Percentiles rank a stretch among this genome's conserved stretches.
Conservation (phyloP, 208 protist genomes). For the Porcisia hertigi region DNA sequence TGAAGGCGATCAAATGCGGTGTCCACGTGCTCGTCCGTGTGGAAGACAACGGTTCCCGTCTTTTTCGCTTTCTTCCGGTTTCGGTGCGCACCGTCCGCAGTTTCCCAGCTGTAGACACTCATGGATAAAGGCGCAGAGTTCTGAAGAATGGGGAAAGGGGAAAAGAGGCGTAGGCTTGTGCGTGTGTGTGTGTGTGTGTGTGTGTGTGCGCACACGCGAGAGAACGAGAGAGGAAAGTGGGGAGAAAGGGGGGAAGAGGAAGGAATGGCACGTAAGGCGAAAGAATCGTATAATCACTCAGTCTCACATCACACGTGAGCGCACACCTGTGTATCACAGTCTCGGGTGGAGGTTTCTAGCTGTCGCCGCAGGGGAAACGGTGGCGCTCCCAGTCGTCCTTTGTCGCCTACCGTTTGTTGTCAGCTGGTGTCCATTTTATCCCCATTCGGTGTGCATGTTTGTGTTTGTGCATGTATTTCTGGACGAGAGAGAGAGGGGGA, state of each 20-base stretch:
- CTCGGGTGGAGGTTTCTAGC: too few species aligned
- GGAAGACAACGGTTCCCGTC: constrained; percentile 88
- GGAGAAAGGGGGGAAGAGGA: neutral
- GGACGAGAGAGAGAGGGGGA: neutral
- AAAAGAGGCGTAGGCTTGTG: neutral
- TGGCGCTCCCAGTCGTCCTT: too few species aligned
- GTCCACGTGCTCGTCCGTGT: constrained; percentile 69
- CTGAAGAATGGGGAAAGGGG: neutral
- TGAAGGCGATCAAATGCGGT: constrained; percentile 66
- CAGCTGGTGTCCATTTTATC: too few species aligned
- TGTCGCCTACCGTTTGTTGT: too few species aligned
- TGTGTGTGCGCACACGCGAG: neutral
- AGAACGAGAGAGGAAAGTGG: neutral
- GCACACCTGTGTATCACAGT: too few species aligned
- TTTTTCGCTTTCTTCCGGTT: constrained; percentile 72
- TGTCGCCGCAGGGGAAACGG: too few species aligned
- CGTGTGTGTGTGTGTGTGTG: neutral
- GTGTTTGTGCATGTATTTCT: too few species aligned
- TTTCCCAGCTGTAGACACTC: constrained; percentile 86
- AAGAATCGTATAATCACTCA: neutral
- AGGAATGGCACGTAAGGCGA: neutral
- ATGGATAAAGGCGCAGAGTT: constrained; percentile 3
- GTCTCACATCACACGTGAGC: too few species aligned
- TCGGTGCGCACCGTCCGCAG: constrained; percentile 32
- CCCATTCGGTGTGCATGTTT: too few species aligned